Evolutionary conservation across 305 asterid species (phyloP).

Genomic region (Petunia hybrid): DNA sequence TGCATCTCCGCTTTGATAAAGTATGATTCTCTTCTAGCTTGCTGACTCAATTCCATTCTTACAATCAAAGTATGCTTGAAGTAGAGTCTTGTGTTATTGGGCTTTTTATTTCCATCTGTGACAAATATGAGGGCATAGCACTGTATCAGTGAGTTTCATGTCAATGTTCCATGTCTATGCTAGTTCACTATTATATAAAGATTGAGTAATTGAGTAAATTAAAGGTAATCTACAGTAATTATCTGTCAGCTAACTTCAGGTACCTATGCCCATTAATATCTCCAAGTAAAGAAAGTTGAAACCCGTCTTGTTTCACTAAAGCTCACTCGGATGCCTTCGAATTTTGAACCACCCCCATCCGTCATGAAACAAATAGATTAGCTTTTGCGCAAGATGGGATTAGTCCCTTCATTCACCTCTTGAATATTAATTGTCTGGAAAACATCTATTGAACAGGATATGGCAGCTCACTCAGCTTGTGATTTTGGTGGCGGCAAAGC

Average conservation of each 20-base stretch:
- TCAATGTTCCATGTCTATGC: conserved; percentile 10
- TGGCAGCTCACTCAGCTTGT: conserved; percentile 99
- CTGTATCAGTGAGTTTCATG: conserved; percentile 18
- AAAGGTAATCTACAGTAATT: background rate
- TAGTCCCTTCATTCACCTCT: background rate
- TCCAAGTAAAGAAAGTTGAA: conserved; percentile 24
- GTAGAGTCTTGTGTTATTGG: background rate
- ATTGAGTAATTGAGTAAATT: conserved; percentile 11
- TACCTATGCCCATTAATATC: background rate
- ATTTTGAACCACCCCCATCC: background rate
- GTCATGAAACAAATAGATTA: background rate
- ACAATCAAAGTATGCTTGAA: conserved; percentile 2
- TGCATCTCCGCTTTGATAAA: conserved; percentile 98
- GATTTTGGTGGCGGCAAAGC: conserved; percentile 98
- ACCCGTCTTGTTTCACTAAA: background rate
- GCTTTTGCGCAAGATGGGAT: background rate
- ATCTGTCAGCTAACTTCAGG: conserved; percentile 19
- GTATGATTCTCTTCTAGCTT: conserved; percentile 44
- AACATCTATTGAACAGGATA: conserved; percentile 58
- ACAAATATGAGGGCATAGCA: background rate
- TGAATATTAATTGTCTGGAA: background rate
- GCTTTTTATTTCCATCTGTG: background rate
- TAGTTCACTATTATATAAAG: background rate
- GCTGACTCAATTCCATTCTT: conserved; percentile 15
- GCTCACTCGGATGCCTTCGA: background rate